A percentile compares a stretch with the other conserved stretches of the same genome.
These are phyloP conservation scores for Tricholoma terreum DNA, from an alignment of 768 basidiomycete species.

Conservation along the genomic window DNA sequence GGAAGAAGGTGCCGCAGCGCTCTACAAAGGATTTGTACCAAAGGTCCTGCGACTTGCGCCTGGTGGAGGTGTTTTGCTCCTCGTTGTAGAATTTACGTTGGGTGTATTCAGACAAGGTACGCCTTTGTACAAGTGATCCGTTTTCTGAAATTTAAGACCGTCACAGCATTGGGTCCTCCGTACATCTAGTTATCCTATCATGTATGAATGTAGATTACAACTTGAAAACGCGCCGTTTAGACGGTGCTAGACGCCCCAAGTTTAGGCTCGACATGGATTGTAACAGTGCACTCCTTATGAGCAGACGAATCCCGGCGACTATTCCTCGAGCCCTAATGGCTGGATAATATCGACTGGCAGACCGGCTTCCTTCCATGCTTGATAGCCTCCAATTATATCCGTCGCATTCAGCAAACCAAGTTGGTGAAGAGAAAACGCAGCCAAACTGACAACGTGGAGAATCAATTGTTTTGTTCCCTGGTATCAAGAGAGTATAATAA, in stretches of 20 bases:
- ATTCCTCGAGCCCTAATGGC: slow-evolving; percentile 1
- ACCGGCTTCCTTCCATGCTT: slow-evolving; percentile 67
- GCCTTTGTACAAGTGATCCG: slow-evolving; percentile 12
- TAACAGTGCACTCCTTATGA: background rate
- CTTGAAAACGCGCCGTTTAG: background rate
- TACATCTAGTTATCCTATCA: slow-evolving; percentile 34
- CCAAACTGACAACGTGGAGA: slow-evolving; percentile 42
- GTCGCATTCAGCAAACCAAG: slow-evolving; percentile 73
- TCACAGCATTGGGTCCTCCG: slow-evolving; percentile 45
- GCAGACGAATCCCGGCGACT: background rate
- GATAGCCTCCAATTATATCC: slow-evolving; percentile 72
- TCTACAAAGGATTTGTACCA: slow-evolving; percentile 95
- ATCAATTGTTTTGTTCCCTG: background rate
- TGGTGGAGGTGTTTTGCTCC: slow-evolving; percentile 88
- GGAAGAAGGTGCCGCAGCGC: slow-evolving; percentile 81
- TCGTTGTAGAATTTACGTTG: slow-evolving; percentile 90
- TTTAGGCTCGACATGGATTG: background rate
- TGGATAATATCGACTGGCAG: slow-evolving; percentile 48
- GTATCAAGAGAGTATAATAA: slow-evolving; percentile 22
- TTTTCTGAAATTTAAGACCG: background rate
- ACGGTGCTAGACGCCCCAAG: background rate
- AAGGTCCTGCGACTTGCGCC: slow-evolving; percentile 95
- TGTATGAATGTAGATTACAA: background rate
- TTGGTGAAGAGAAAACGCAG: slow-evolving; percentile 65
- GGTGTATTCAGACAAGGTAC: slow-evolving; percentile 71